These are phyloP conservation scores for Pseudogymnoascus sp. DNA, from an alignment of 2,329 filamentous ascomycete species.

Conservation along the genomic window DNA sequence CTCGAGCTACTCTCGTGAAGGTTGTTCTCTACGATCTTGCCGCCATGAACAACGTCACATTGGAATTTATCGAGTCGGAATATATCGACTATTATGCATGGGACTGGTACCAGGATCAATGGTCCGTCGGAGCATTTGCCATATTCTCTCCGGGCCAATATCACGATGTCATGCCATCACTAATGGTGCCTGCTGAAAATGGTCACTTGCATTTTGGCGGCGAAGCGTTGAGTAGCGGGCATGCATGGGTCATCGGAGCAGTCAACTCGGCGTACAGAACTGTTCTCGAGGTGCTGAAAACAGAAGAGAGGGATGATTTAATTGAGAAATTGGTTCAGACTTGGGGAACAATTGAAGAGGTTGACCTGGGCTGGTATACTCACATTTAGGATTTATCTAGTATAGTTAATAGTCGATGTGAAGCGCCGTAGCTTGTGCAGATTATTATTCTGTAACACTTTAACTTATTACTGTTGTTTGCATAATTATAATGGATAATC, in stretches of 20 bases:
- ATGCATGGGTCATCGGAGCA: constrained; percentile 35
- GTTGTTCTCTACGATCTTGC: constrained; percentile 24
- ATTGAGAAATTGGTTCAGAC: background rate
- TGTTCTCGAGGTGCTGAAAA: constrained; percentile 14
- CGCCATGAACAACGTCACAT: constrained; percentile 17
- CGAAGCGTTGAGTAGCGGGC: constrained; percentile 32
- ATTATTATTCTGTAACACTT: background rate
- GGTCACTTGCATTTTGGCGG: constrained; percentile 31
- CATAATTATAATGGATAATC: background rate
- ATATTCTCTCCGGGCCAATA: constrained; percentile 37
- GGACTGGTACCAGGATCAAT: constrained; percentile 33
- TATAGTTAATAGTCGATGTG: background rate
- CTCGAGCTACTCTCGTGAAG: constrained; percentile 21
- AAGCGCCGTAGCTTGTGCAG: background rate
- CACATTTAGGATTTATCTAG: background rate
- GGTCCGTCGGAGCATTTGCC: constrained; percentile 34
- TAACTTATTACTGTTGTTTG: background rate
- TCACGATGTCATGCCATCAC: constrained; percentile 29
- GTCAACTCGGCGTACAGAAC: constrained; percentile 30
- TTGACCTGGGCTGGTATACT: background rate
- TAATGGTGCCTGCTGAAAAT: constrained; percentile 24
- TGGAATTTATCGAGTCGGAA: constrained; percentile 12
- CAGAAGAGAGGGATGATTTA: background rate
- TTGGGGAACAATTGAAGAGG: constrained; percentile 1
- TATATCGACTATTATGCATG: constrained; percentile 28